Evolutionary conservation across 805 yeast genomes (phyloP).

Genomic region (Diddensiella transvaalensis): DNA sequence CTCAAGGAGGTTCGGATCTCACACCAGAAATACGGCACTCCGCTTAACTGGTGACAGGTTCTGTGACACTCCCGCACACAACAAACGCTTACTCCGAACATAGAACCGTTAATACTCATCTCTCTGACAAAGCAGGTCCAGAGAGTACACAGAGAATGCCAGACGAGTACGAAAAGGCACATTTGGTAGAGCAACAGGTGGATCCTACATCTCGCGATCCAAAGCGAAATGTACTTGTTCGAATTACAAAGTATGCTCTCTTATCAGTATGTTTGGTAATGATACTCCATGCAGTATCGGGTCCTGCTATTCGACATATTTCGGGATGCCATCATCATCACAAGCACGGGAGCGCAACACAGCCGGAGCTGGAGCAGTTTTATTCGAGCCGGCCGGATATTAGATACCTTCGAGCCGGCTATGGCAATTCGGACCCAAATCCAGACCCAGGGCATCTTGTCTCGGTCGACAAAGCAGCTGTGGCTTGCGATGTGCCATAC

Average conservation of each 20-base stretch:
- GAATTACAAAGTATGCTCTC: not conserved
- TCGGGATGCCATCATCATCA: not conserved
- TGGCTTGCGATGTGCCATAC: constrained; percentile 58
- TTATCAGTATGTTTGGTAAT: not conserved
- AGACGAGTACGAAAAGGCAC: not conserved
- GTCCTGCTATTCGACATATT: not conserved
- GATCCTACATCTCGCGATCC: not conserved
- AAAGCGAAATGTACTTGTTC: not conserved
- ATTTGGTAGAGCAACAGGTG: not conserved
- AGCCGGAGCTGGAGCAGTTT: not conserved
- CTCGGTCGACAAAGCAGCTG: constrained; percentile 41
- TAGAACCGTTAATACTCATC: too few species aligned
- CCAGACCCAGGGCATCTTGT: constrained; percentile 19
- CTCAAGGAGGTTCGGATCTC: too few species aligned
- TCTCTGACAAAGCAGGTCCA: too few species aligned
- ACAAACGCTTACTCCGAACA: too few species aligned
- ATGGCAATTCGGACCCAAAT: constrained; percentile 1
- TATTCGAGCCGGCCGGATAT: not conserved
- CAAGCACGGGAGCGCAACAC: not conserved
- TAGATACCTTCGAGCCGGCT: not conserved
- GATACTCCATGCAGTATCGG: not conserved
- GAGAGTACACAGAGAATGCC: too few species aligned
- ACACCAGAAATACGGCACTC: too few species aligned
- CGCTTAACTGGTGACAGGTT: too few species aligned
- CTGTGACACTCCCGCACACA: too few species aligned